Percentiles rank a stretch among this genome's conserved stretches.
Evolutionary conservation across 1,284 basidiomycete genomes (phyloP).

Genomic region (Hortiboletus rubellus): DNA sequence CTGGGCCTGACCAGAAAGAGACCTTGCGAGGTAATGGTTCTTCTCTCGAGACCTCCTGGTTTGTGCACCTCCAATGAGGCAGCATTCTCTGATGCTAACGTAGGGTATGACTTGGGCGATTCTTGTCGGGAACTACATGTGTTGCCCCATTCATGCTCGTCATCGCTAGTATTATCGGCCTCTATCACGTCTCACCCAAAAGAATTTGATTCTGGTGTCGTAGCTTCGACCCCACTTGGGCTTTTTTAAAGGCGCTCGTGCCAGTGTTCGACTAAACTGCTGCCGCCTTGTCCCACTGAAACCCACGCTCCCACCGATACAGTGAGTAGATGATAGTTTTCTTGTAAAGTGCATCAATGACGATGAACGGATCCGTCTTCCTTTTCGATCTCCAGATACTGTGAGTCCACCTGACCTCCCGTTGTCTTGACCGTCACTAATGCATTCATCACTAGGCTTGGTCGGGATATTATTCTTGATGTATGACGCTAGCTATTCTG

Average conservation of each 20-base stretch:
- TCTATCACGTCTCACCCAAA: neutral
- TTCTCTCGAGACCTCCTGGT: neutral
- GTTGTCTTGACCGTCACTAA: neutral
- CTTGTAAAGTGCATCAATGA: neutral
- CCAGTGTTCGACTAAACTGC: neutral
- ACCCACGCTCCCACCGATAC: slow-evolving; percentile 11
- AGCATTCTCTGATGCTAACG: neutral
- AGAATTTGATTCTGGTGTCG: neutral
- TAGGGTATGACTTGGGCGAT: too few relatives aligned
- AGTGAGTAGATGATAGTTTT: slow-evolving; percentile 19
- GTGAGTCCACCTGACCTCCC: slow-evolving; percentile 5
- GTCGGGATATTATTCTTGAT: slow-evolving; percentile 28
- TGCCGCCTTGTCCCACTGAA: neutral
- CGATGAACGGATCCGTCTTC: neutral
- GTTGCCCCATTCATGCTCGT: too few relatives aligned
- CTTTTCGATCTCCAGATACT: slow-evolving; percentile 13
- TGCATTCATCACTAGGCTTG: slow-evolving; percentile 8
- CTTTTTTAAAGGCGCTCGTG: neutral
- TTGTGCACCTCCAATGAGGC: neutral
- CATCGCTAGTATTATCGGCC: neutral
- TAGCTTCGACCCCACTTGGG: neutral
- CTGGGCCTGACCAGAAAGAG: too few relatives aligned
- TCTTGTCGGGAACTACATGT: too few relatives aligned
- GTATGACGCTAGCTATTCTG: slow-evolving; percentile 5
- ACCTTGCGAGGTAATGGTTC: too few relatives aligned